These are phyloP conservation scores for Paramarasmius palmivorus DNA, from an alignment of 1,284 basidiomycete species.

Conservation along the genomic window DNA sequence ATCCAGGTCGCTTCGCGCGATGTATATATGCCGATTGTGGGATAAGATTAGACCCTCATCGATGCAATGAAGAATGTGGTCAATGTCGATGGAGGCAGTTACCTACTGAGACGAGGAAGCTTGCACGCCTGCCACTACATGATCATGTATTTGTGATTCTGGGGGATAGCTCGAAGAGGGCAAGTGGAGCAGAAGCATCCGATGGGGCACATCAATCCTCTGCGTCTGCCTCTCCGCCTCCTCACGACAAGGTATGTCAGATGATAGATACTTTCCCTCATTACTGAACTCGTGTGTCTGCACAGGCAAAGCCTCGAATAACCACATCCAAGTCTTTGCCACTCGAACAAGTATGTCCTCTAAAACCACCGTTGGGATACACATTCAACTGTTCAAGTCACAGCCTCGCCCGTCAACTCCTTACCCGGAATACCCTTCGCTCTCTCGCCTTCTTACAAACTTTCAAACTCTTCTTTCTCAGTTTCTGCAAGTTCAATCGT, in stretches of 20 bases:
- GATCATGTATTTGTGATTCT: background rate
- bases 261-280: no score
- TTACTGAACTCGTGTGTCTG: no score
- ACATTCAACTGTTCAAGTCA: background rate
- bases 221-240: no score
- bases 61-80: slow-evolving; percentile 2
- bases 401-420: slow-evolving; percentile 19
- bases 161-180: background rate
- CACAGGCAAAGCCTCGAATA: no score
- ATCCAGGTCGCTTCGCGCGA: background rate
- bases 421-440: slow-evolving; percentile 40
- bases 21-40: slow-evolving; percentile 12
- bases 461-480: slow-evolving; percentile 35
- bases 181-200: background rate
- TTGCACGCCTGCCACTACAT: background rate
- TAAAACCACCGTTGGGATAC: no score
- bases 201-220: no score
- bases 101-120: slow-evolving; percentile 2
- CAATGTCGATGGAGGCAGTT: slow-evolving; percentile 11
- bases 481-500: slow-evolving; percentile 42
- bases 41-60: background rate
- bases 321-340: no score
- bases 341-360: no score
- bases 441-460: slow-evolving; percentile 34
- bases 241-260: no score